A percentile compares a stretch with the other conserved stretches of the same genome.
phyloP scores from a whole-genome alignment of 139 green algal species.

The Trebouxia sp. region DNA sequence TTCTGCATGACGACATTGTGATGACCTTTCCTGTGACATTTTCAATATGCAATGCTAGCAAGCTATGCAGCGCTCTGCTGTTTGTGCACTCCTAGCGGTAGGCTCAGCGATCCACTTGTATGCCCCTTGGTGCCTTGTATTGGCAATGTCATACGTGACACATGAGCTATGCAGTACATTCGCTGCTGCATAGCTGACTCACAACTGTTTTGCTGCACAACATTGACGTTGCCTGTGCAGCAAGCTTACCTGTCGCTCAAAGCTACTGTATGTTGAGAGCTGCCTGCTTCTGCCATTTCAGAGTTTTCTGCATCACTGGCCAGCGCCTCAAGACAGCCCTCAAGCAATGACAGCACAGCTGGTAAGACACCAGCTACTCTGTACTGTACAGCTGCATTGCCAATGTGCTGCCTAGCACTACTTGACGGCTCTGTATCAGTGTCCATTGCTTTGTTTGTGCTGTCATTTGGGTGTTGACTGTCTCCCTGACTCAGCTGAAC shows the following conservation, averaged over 20 bases:
- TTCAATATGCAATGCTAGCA: neutral
- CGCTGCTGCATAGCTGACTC: neutral
- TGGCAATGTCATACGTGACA: neutral
- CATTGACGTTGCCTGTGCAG: too few species aligned
- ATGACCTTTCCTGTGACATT: neutral
- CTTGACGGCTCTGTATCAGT: neutral
- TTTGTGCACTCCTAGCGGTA: neutral
- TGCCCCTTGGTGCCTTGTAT: neutral
- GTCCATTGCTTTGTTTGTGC: too few species aligned
- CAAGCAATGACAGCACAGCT: conserved; percentile 50
- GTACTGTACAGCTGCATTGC: neutral
- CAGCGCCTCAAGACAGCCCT: conserved; percentile 52
- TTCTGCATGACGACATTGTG: neutral
- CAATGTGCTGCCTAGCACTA: neutral
- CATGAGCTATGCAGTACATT: neutral
- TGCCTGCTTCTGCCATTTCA: neutral
- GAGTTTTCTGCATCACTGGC: conserved; percentile 44
- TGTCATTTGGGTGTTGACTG: too few species aligned
- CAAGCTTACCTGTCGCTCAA: neutral
- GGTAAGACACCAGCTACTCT: conserved; percentile 54
- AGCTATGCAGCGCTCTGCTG: neutral
- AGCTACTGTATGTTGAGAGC: neutral
- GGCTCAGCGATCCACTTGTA: neutral
- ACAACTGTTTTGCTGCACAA: neutral
- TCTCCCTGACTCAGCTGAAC: too few species aligned